A percentile compares a stretch with the other conserved stretches of the same genome.
Evolutionary conservation across 306 rosid genomes (phyloP).

Genomic region (Glycine latifolia): DNA sequence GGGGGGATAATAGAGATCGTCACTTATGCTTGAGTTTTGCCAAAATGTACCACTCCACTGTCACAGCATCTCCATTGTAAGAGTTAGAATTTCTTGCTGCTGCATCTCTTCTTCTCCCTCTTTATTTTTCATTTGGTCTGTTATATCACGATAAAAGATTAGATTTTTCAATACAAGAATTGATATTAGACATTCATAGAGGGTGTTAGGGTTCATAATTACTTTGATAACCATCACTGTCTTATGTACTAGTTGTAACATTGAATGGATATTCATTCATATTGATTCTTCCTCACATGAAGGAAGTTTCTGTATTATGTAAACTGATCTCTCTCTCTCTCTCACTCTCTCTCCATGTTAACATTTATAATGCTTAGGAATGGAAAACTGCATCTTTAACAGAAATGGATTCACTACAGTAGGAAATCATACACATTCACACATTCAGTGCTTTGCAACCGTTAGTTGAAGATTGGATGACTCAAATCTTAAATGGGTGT

Average conservation of each 20-base stretch:
- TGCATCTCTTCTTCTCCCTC: not conserved
- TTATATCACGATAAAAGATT: slow-evolving; percentile 40
- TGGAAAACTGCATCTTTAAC: not conserved
- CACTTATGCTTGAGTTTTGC: slow-evolving; percentile 80
- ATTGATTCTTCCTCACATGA: slow-evolving; percentile 24
- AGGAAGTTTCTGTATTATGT: slow-evolving; percentile 35
- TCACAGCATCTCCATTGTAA: slow-evolving; percentile 47
- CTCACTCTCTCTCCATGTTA: slow-evolving; percentile 1
- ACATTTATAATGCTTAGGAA: not conserved
- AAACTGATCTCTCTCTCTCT: not conserved
- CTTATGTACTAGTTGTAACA: slow-evolving; percentile 44
- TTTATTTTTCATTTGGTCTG: not conserved
- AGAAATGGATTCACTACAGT: not conserved
- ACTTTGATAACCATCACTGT: slow-evolving; percentile 22
- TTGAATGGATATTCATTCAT: slow-evolving; percentile 40
- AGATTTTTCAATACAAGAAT: slow-evolving; percentile 38
- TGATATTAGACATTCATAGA: slow-evolving; percentile 40
- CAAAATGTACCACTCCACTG: slow-evolving; percentile 63
- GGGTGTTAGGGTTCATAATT: slow-evolving; percentile 39
- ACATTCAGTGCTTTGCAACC: no score
- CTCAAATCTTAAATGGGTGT: no score
- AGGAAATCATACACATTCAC: no score
- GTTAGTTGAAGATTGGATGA: no score
- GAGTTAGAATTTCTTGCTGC: slow-evolving; percentile 33
- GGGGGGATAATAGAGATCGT: slow-evolving; percentile 81